Base-by-base conservation (phyloP, 805 yeast species). In the Hanseniaspora guilliermondii region DNA sequence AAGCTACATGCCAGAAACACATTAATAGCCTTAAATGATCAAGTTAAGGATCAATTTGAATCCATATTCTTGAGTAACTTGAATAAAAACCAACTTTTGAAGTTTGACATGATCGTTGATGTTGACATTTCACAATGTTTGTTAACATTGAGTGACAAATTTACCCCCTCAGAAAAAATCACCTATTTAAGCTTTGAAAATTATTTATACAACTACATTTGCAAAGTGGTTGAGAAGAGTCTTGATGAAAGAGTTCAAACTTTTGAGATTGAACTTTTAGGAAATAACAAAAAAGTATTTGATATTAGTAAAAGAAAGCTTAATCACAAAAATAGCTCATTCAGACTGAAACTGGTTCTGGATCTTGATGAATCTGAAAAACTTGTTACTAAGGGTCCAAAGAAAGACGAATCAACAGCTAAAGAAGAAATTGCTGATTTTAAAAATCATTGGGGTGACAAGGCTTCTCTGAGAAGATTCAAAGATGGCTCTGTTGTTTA, bases 401-500 rank as follows among this genome's bases (percentile, higher is more conserved):
- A 73, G 38, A 79, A 82, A 58, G 73, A 72, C 14, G 56, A 53
- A 19, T 21, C 30, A 36, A 84, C 79, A 33, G 57, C 65, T 25
- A 70, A 71, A 41, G 80, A 75, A 16, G 78, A 70, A 27, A 78
- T 82, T n/a, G 70, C 76, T 6, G 73, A 76, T 53, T 93, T 93
- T 71, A 78, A 85, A 60, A 70, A 78, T 6, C 89, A 93, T 64
- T 93, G 99, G 99, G 97, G 97, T 11, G 64, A 76, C 9, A 83
- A 79, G 59, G 80, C 95, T 0, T 86, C 93, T 14, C 73, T 93
- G 55, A 80, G 99, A 72, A 79, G 93, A 65, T 93, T 91, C 71
- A 88, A 86, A 64, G 96, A 93, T 68, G 97, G 97, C 38, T 74
- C 83, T 4, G 88, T 93, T 57, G 82, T 80, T 58, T 94, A 93